phyloP scores from a whole-genome alignment of 1,284 basidiomycete genomes.

The Ustilago nuda region DNA sequence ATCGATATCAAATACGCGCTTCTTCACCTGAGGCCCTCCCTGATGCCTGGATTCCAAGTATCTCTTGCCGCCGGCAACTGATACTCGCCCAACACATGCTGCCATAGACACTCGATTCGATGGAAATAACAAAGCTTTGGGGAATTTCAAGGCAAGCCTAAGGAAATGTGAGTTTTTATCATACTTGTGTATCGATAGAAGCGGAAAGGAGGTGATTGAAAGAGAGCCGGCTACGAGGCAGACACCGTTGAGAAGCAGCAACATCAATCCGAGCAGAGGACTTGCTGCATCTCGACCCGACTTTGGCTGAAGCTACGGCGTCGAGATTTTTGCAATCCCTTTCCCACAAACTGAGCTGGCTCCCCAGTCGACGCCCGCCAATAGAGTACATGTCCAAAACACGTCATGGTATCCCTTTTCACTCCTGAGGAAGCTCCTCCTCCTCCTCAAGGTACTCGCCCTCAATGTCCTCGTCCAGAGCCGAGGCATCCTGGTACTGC shows the following conservation, averaged over 20 bases:
- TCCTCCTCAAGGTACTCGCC: conserved; percentile 63
- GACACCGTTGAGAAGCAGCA: background rate
- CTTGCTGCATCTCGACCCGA: conserved; percentile 10
- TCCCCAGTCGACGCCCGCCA: background rate
- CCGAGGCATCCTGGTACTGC: conserved; percentile 71
- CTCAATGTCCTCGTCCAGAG: conserved; percentile 71
- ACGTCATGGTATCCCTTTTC: conserved; percentile 3
- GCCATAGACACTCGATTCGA: background rate
- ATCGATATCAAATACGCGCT: background rate
- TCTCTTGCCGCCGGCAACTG: background rate
- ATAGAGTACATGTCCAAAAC: conserved; percentile 10
- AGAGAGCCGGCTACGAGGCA: conserved; percentile 8
- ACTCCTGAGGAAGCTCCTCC: conserved; percentile 56
- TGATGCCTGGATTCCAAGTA: too few relatives aligned
- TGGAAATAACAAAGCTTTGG: conserved; percentile 3
- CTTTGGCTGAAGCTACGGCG: conserved; percentile 6
- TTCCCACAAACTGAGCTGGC: background rate
- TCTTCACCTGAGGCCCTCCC: background rate
- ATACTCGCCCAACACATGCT: background rate
- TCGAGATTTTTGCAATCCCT: background rate
- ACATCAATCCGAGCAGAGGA: background rate
- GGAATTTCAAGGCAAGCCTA: background rate
- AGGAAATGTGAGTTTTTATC: background rate
- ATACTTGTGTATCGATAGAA: conserved; percentile 18
- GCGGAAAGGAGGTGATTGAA: conserved; percentile 4